These are phyloP conservation scores for Posidonia australis DNA, from an alignment of 106 monocot genomes.

Conservation along the genomic window DNA sequence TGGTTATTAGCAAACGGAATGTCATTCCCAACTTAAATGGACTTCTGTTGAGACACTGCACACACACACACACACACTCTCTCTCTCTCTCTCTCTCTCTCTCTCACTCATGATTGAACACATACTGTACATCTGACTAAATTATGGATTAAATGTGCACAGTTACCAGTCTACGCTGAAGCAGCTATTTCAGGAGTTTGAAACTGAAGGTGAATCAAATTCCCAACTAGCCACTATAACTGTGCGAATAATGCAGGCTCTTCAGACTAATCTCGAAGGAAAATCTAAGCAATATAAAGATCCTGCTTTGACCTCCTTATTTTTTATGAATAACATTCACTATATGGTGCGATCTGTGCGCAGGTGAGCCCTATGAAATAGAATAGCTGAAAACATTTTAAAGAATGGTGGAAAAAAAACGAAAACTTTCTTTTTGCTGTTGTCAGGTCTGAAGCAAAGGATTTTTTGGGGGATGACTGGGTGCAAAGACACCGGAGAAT, in stretches of 20 bases:
- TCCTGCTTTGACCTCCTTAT: slow-evolving; percentile 50
- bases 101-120: background rate
- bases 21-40: too few species aligned
- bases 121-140: background rate
- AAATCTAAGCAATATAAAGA: slow-evolving; percentile 86
- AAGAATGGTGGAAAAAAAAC: background rate
- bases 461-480: slow-evolving; percentile 81
- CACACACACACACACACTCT: too few species aligned
- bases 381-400: background rate
- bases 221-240: slow-evolving; percentile 64
- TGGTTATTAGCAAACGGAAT: too few species aligned
- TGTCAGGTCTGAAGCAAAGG: slow-evolving; percentile 77
- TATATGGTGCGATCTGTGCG: slow-evolving; percentile 81
- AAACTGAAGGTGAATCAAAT: slow-evolving; percentile 39
- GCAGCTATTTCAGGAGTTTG: slow-evolving; percentile 80
- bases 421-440: background rate
- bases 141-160: slow-evolving; percentile 6
- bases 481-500: slow-evolving; percentile 74
- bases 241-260: slow-evolving; percentile 66
- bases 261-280: slow-evolving; percentile 62
- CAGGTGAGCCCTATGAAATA: slow-evolving; percentile 25
- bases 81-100: too few species aligned
- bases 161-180: slow-evolving; percentile 87
- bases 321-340: slow-evolving; percentile 82
- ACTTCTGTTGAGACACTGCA: too few species aligned